Percentiles rank a stretch among this genome's conserved stretches.
These are phyloP conservation scores for Xylaria palmicola DNA, from an alignment of 495 filamentous ascomycete genomes.

Conservation along the genomic window DNA sequence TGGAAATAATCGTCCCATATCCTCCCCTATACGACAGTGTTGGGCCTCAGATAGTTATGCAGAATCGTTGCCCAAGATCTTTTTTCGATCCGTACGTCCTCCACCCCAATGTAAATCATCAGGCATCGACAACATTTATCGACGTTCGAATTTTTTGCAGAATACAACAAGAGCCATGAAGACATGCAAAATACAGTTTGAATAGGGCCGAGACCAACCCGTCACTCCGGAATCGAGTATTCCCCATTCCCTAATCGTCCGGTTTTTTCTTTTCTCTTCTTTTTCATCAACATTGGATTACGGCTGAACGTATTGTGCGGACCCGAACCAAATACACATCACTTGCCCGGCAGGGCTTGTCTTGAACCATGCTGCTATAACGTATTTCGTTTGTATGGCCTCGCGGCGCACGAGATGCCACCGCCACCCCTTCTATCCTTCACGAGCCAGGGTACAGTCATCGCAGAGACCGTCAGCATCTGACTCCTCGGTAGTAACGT, in stretches of 20 bases:
- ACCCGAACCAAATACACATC: neutral
- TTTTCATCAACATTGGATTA: too few relatives aligned
- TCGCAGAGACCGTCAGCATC: conserved; percentile 31
- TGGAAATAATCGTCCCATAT: neutral
- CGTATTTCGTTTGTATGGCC: neutral
- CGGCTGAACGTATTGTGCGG: too few relatives aligned
- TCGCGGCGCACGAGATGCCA: neutral
- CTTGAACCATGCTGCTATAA: neutral
- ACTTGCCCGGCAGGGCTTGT: neutral
- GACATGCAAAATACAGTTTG: neutral
- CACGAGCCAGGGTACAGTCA: conserved; percentile 23
- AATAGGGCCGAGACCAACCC: too few relatives aligned
- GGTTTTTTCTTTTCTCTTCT: too few relatives aligned
- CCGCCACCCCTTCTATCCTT: neutral
- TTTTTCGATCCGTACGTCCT: neutral
- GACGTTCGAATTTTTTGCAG: neutral
- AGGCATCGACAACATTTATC: neutral
- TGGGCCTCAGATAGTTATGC: neutral
- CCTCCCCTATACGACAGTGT: neutral
- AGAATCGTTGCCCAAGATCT: neutral
- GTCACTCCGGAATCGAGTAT: too few relatives aligned
- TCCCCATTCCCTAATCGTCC: too few relatives aligned
- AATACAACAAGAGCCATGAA: neutral
- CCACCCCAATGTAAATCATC: neutral
- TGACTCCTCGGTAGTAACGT: conserved; percentile 26